Evolutionary conservation across 106 monocot species (phyloP), one percentile per base, ranked within the genome.

Genomic region (Dendrobium huoshanense): DNA sequence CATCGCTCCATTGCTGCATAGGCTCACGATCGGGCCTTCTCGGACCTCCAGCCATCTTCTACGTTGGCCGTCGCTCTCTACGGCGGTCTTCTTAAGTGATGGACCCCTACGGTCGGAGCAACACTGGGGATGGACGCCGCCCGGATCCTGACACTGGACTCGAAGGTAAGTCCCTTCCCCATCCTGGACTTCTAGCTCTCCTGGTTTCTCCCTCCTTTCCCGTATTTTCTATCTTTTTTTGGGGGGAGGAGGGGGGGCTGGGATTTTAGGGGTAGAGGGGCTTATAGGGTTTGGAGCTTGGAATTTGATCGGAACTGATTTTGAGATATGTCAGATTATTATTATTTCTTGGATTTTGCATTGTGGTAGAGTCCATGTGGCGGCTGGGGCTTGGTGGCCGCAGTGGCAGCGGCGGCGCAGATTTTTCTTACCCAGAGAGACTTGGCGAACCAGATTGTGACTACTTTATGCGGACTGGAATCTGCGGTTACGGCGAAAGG

Each of bases 391-490:
- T 76, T 48, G 49, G 76, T 20, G 76, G 76, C 40, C 19, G 76
- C 76, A 49, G 48, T 27, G 76, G 49, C 48, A 76, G 76, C 24
- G 76, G 49, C 10, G 80, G 80, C 44, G 79, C 37, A 31, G 84
- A 64, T 24, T 29, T 43, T 48, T 75, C 25, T 51, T 91, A 88
- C 17, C 98, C 98, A 59, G 95, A 99, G 84, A 80, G 98, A 83
- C 92, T 91, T 1, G 95, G 95, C 2, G 91, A 93, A 75, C 87
- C 88, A 5, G 92, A 92, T 49, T 99, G 98, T 44, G 29, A 76
- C 67, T 93, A 94, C 75, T 99, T 88, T 83, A 54, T 99, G 67
- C 92, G 95, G 27, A 99, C 92, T 8, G 98, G 98, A 9, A 42
- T 86, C 13, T 99, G 98, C 75, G 92, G 88, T 9, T 99, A 87